Conservation (phyloP, 192 early-diverging fungal species). For the Haplosporangium gracile region DNA sequence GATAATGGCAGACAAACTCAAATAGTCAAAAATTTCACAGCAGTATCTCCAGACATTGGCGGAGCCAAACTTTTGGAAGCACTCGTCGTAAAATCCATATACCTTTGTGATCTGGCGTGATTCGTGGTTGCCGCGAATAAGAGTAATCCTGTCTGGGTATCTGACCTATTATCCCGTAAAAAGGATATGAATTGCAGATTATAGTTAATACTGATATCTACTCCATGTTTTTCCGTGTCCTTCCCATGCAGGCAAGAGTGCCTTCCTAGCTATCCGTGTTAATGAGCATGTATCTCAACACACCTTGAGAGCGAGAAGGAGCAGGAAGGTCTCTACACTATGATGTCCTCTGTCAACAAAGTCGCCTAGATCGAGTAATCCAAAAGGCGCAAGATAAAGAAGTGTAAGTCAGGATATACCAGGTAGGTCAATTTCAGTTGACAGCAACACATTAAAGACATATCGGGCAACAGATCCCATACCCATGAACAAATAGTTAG, state of each 20-base stretch:
- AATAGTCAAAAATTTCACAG: conserved; percentile 97
- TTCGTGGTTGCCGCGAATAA: conserved; percentile 96
- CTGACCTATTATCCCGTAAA: conserved; percentile 64
- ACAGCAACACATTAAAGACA: not conserved
- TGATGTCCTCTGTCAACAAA: conserved; percentile 98
- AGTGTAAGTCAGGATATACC: not conserved
- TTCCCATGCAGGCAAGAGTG: not conserved
- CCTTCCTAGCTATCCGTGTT: not conserved
- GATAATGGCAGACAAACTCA: conserved; percentile 94
- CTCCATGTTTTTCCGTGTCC: not conserved
- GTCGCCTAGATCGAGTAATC: conserved; percentile 66
- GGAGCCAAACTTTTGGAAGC: conserved; percentile 95
- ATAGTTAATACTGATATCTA: not conserved
- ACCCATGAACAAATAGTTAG: conserved; percentile 99
- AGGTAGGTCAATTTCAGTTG: not conserved
- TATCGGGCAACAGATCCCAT: not conserved
- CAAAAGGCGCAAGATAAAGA: not conserved
- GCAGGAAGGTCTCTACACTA: conserved; percentile 97
- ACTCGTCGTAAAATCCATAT: conserved; percentile 99
- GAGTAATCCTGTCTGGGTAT: conserved; percentile 93
- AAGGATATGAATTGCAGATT: not conserved
- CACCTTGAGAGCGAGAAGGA: conserved; percentile 94
- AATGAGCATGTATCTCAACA: not conserved
- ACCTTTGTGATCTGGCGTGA: conserved; percentile 97
- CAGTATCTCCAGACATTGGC: conserved; percentile 98